Base-by-base conservation (phyloP, 169 alveolate species). In the Plasmodium inui region DNA sequence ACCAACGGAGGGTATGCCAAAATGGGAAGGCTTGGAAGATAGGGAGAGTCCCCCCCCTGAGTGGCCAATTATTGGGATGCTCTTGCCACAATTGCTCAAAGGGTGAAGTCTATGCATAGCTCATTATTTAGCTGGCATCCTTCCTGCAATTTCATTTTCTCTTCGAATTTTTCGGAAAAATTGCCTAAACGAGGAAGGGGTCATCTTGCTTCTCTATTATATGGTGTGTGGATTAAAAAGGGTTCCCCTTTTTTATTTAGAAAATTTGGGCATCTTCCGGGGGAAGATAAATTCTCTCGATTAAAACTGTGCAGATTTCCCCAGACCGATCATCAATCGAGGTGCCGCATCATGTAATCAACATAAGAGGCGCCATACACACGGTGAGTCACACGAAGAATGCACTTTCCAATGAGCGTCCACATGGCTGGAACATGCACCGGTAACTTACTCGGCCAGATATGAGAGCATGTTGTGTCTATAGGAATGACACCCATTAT, bases 101-200 rank as follows among this genome's bases (percentile, higher is more conserved):
- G 32, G 55, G 83, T 17, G 71, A 88, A 88, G 82, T 88, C 88
- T 50, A 88, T 88, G 39, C 81, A 80, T 10, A 88, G 82, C 53
- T 88, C 89, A 88, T 88, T 88, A 88, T 88, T 88, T 79, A 88
- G 50, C 72, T 88, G 88, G 50, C 89, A 88, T 8, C 94, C 94
- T 86, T 55, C 80, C n/a, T 85, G 93, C 74, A 85, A 74, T 80
- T 85, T 72, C 39, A 85, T 85, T 74, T 85, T 85, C 34, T 73
- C 93, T 74, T 85, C 93, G 34, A 73, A 53, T 41, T 85, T 85
- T 85, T 85, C 84, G 39, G 93, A 85, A 85, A 85, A 85, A 85
- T 85, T 85, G 67, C 93, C 93, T 85, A 46, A 73, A 32, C 28
- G 79, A 10, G 44, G 39, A 26, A 80, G 39, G 74, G 73, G 19